Evolutionary conservation across 2,329 filamentous ascomycete species (phyloP).

Genomic region (Exophiala oligosperma): DNA sequence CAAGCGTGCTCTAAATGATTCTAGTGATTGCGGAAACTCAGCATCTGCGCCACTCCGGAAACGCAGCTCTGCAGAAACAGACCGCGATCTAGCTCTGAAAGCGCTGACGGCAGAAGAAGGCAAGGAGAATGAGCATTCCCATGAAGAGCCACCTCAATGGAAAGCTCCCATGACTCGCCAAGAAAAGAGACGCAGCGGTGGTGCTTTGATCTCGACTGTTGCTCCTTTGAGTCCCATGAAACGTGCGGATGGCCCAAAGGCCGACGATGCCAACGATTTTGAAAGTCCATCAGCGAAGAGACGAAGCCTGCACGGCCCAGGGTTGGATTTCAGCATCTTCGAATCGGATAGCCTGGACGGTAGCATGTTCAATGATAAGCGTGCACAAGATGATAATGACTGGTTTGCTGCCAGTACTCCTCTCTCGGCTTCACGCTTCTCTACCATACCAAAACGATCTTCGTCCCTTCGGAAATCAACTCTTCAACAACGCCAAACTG

Average conservation of each 20-base stretch:
- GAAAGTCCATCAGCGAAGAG: constrained; percentile 90
- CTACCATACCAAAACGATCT: constrained; percentile 64
- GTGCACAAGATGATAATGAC: constrained; percentile 32
- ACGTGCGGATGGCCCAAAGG: constrained; percentile 76
- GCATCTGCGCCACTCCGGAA: constrained; percentile 45
- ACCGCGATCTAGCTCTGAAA: constrained; percentile 49
- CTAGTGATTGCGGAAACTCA: constrained; percentile 70
- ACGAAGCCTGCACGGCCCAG: constrained; percentile 78
- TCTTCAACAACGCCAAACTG: constrained; percentile 76
- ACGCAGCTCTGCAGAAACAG: constrained; percentile 42
- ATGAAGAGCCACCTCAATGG: constrained; percentile 22
- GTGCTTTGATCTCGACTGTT: constrained; percentile 52
- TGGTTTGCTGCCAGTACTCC: constrained; percentile 33
- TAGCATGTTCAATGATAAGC: constrained; percentile 32
- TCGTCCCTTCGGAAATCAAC: constrained; percentile 84
- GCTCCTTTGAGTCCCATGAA: constrained; percentile 74
- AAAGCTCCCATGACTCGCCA: constrained; percentile 45
- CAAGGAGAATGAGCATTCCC: constrained; percentile 28
- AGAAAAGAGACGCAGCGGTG: constrained; percentile 51
- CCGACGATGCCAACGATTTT: constrained; percentile 78
- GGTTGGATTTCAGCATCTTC: constrained; percentile 72
- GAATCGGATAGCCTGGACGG: constrained; percentile 46
- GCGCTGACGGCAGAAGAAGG: constrained; percentile 33
- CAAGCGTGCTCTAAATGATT: constrained; percentile 72
- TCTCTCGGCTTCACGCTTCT: constrained; percentile 46